These are phyloP conservation scores for Botrytis sinoallii DNA, from an alignment of 2,329 filamentous ascomycete genomes.

Conservation along the genomic window DNA sequence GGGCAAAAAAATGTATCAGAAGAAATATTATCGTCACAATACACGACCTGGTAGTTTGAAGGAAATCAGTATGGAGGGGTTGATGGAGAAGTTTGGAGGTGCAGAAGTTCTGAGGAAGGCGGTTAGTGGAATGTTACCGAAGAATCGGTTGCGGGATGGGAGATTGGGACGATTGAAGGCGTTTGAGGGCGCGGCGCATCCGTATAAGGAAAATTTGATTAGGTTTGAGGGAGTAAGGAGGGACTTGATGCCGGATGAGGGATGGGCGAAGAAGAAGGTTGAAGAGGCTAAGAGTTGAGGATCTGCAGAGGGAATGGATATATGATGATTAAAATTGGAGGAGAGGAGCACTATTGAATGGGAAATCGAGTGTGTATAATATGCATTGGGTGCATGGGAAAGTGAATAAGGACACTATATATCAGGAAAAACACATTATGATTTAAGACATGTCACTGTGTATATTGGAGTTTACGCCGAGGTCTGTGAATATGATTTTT, in stretches of 20 bases:
- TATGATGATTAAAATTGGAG: neutral
- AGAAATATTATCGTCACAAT: conserved; percentile 93
- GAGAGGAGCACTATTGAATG: conserved; percentile 3
- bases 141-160: conserved; percentile 89
- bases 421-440: conserved; percentile 18
- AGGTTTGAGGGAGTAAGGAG: conserved; percentile 58
- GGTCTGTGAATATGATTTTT: neutral
- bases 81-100: conserved; percentile 93
- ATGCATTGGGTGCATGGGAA: conserved; percentile 17
- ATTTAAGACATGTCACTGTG: neutral
- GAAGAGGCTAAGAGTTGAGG: conserved; percentile 1
- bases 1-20: conserved; percentile 88
- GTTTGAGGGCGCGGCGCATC: conserved; percentile 89
- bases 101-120: conserved; percentile 87
- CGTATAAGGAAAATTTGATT: conserved; percentile 85
- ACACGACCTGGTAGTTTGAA: conserved; percentile 85
- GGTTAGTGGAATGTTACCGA: conserved; percentile 95
- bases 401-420: conserved; percentile 20
- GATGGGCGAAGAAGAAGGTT: conserved; percentile 9
- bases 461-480: neutral
- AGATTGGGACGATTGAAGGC: conserved; percentile 86
- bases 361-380: conserved; percentile 21
- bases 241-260: conserved; percentile 32
- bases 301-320: neutral
- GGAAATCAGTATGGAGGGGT: conserved; percentile 87